Percentiles rank a stretch among this genome's conserved stretches.
phyloP scores from a whole-genome alignment of 106 monocot genomes.

The Triglochin maritima region DNA sequence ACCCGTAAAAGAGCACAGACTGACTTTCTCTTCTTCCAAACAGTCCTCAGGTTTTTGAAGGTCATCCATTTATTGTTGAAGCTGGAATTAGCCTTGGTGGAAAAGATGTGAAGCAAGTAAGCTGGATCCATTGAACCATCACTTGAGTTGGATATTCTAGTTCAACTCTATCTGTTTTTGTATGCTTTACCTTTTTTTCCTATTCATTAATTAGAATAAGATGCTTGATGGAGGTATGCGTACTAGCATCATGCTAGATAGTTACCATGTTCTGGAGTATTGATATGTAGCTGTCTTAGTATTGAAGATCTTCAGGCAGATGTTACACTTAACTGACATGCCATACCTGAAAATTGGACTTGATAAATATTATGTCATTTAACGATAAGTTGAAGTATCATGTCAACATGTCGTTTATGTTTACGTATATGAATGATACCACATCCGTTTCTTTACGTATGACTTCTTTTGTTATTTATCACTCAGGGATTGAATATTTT shows the following conservation, averaged over 20 bases:
- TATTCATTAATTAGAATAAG: not conserved
- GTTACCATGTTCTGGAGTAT: no score
- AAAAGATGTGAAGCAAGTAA: conserved; percentile 94
- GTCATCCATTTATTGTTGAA: conserved; percentile 98
- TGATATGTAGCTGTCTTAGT: no score
- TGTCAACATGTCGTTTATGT: no score
- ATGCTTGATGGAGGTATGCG: no score
- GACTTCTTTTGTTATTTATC: not conserved
- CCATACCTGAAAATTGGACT: not conserved
- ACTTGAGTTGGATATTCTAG: not conserved
- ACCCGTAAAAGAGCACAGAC: no score
- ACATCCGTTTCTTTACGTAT: not conserved
- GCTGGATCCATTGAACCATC: conserved; percentile 3
- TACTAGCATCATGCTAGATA: no score
- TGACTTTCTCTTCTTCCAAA: not conserved
- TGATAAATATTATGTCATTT: no score
- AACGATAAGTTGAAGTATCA: no score
- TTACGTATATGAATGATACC: no score
- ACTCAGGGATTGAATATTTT: conserved; percentile 86
- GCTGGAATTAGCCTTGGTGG: conserved; percentile 98
- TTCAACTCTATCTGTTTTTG: not conserved
- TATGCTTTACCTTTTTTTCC: not conserved
- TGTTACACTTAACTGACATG: not conserved
- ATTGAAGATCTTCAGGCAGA: no score
- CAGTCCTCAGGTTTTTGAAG: conserved; percentile 98